Base-by-base conservation (phyloP, 768 basidiomycete genomes). In the Cystobasidium tubakii region DNA sequence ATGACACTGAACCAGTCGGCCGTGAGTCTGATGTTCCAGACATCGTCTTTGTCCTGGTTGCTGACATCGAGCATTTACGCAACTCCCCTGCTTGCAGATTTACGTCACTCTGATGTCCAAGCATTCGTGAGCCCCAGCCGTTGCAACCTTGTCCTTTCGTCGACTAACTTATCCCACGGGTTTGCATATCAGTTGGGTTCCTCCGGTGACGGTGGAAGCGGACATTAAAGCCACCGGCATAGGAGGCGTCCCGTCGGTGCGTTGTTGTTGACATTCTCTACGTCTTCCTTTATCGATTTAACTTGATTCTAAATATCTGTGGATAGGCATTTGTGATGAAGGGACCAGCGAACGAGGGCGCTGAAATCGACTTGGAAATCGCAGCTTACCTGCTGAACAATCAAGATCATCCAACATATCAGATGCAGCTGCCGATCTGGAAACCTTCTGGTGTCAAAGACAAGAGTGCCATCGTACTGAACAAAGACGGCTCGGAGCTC, bases 361-460 rank as follows among this genome's bases (percentile, higher is more conserved):
- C 57, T 4, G 57, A 60, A 29, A 60, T 60, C 23, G 57, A 60
- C 33, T 25, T 60, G 6, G 57, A 60, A 31, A 60, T 60, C 21
- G 33, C 27, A 60, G 57, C 25, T 29, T 60, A 60, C 21, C 25
- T 15, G 33, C 13, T 27, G 13, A 34, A 34, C 15, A 34, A 23
- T 34, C 25, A 34, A 17, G 23, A 29, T 15, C 17, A 60, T 4
- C 57, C 57, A 31, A 60, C 25, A 4, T 60, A 60, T 23, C 57
- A 60, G 27, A 60, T 60, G 57, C 57, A 60, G 21, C 33, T 60
- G 6, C 57, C 57, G 4, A 60, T 60, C 29, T 60, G 57, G 57
- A 60, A 60, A 29, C 23, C 57, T 6, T 60, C 57, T 3, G 33
- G 33, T 6, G 57, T 12, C 15, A 6, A 25, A 29, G 57, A 25